Conservation (phyloP, 73 alveolate genomes). For the Tetrahymena malaccensis region DNA sequence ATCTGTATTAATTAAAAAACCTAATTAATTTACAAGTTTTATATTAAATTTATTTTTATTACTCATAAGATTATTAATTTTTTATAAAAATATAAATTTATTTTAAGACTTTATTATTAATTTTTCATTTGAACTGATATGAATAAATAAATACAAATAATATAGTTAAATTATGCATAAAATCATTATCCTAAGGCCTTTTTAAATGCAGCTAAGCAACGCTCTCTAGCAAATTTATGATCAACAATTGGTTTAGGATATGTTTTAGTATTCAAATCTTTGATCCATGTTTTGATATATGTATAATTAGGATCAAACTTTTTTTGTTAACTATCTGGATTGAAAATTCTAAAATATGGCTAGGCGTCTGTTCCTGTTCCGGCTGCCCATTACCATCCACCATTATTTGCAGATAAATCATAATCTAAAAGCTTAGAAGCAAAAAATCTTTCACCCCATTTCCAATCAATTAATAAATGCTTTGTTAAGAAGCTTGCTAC, state of each 20-base stretch:
- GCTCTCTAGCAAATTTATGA: neutral
- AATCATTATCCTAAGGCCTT: neutral
- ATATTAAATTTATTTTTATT: too few species aligned
- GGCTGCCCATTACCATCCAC: conserved; percentile 28
- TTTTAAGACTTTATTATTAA: too few species aligned
- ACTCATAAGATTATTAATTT: too few species aligned
- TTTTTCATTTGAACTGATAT: too few species aligned
- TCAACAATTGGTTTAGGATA: neutral
- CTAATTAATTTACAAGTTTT: too few species aligned
- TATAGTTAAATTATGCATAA: too few species aligned
- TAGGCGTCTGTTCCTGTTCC: conserved; percentile 13
- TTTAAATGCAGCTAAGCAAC: neutral
- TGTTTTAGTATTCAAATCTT: conserved; percentile 1
- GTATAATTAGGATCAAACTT: neutral
- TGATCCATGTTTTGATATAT: neutral
- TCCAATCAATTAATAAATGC: conserved; percentile 11
- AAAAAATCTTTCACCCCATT: conserved; percentile 9
- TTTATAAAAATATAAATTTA: too few species aligned
- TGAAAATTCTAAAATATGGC: conserved; percentile 14
- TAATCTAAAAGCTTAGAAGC: neutral
- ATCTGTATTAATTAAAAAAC: too few species aligned
- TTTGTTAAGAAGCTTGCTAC: neutral
- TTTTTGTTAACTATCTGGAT: conserved; percentile 7
- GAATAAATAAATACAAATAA: too few species aligned
- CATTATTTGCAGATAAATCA: conserved; percentile 1